Base-by-base conservation (phyloP, 805 yeast species). In the Tetrapisispora nanseiensis region DNA sequence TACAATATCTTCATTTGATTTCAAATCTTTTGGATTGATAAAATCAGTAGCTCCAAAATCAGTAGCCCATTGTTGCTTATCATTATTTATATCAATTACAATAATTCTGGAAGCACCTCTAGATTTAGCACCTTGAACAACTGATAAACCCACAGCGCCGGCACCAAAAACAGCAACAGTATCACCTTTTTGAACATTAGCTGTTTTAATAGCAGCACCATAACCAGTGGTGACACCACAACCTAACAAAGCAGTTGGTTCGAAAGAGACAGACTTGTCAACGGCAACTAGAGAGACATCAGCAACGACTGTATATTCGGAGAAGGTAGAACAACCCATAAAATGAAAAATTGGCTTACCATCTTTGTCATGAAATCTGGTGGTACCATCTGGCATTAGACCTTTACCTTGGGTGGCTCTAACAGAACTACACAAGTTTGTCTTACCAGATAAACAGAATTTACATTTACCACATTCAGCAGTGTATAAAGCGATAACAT, bases 211-310 rank as follows among this genome's bases (percentile, higher is more conserved):
- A 42, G 97, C 98, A 40, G 97, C 95, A 66, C 99, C 98, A 62
- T 85, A 85, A 50, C 98, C 98, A 41, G 98, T 92, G 42, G 98
- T 92, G 57, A 92, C 85, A 72, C 98, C 98, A 66, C 98, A 92
- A 40, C 98, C 99, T 56, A 94, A 76, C 64, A 94, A 69, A 71
- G 97, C 87, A 31, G 89, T 83, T 60, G 82, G 78, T 59, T 86
- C 95, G 62, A 80, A 72, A 47, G 86, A 83, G 46, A 95, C 97
- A 51, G 76, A 66, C 45, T 82, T 80, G 63, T 86, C 79, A 51
- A 92, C 86, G 15, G 95, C 92, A 45, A 89, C 98, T 36, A 92
- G 86, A 11, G 97, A 87, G 45, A 92, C 92, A 63, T 92, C 97
- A 33, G 97, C 95, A 34, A 92, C 95, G 44, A 92, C 99, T 12